phyloP scores from a whole-genome alignment of 2,329 filamentous ascomycete genomes.

The Trichoderma lentiforme region DNA sequence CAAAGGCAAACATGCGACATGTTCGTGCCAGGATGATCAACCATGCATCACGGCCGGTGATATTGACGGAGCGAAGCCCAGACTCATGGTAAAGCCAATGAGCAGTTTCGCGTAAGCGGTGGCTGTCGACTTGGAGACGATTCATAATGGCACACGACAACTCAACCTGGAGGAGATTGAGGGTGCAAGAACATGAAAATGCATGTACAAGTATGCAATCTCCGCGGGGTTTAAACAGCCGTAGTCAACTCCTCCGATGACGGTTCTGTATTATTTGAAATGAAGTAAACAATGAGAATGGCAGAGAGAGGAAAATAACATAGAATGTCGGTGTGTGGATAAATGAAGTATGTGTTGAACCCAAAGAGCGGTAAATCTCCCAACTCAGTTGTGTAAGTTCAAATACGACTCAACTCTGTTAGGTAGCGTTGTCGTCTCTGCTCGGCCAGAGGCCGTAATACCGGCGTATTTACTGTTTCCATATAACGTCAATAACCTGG shows the following conservation, averaged over 20 bases:
- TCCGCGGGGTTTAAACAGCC: neutral
- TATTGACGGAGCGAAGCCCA: constrained; percentile 45
- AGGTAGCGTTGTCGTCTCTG: neutral
- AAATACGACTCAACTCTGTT: neutral
- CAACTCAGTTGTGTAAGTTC: neutral
- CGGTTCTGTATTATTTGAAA: neutral
- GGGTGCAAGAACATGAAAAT: neutral
- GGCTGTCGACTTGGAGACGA: neutral
- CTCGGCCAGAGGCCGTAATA: neutral
- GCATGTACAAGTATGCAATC: neutral
- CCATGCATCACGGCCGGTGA: constrained; percentile 48
- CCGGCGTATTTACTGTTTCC: neutral
- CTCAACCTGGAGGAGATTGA: neutral
- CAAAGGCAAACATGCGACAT: constrained; percentile 62
- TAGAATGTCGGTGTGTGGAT: neutral
- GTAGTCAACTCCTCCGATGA: neutral
- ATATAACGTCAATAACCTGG: neutral
- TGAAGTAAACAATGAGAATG: neutral
- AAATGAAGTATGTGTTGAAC: neutral
- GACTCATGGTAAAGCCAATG: constrained; percentile 43
- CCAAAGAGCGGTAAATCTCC: neutral
- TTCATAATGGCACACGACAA: neutral
- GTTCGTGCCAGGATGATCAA: constrained; percentile 51
- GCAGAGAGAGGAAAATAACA: neutral
- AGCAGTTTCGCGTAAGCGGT: neutral